Percentiles rank a stretch among this genome's conserved stretches.
Evolutionary conservation across 2,329 filamentous ascomycete species (phyloP).

Genomic region (Ophiobolus disseminans): DNA sequence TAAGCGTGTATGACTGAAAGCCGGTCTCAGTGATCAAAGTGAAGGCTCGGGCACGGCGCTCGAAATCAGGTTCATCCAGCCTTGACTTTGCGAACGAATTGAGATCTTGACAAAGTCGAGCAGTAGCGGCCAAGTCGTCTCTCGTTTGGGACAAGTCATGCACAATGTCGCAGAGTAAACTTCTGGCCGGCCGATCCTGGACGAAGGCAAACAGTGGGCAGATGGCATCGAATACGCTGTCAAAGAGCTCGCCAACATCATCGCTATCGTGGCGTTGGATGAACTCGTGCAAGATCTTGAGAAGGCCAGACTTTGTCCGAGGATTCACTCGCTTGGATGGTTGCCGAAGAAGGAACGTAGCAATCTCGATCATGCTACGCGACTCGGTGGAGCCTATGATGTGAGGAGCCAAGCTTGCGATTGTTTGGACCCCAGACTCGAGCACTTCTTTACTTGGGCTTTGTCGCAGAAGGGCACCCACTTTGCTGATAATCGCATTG

Average conservation of each 20-base stretch:
- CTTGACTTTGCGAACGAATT: constrained; percentile 78
- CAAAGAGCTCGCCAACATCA: constrained; percentile 64
- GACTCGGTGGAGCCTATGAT: constrained; percentile 62
- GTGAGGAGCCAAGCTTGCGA: constrained; percentile 70
- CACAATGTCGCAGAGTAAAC: constrained; percentile 76
- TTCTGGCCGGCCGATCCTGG: constrained; percentile 78
- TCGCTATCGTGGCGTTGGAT: constrained; percentile 69
- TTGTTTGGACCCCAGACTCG: constrained; percentile 77
- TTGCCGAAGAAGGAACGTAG: constrained; percentile 81
- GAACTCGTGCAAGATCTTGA: constrained; percentile 82
- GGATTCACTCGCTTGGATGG: constrained; percentile 84
- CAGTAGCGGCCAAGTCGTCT: constrained; percentile 66
- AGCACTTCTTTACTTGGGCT: constrained; percentile 75
- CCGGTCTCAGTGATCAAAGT: constrained; percentile 70
- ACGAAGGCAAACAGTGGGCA: constrained; percentile 90
- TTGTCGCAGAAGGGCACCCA: constrained; percentile 62
- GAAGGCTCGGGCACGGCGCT: constrained; percentile 80
- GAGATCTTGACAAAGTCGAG: constrained; percentile 75
- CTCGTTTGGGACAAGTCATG: constrained; percentile 72
- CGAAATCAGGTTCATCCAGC: constrained; percentile 88
- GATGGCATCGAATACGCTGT: constrained; percentile 74
- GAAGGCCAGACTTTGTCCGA: constrained; percentile 79
- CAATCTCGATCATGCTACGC: constrained; percentile 78
- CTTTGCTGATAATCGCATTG: constrained; percentile 65
- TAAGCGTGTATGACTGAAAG: constrained; percentile 66